Evolutionary conservation across 371 early-diverging fungal genomes (phyloP).

Genomic region (Rhizopus stolonifer): DNA sequence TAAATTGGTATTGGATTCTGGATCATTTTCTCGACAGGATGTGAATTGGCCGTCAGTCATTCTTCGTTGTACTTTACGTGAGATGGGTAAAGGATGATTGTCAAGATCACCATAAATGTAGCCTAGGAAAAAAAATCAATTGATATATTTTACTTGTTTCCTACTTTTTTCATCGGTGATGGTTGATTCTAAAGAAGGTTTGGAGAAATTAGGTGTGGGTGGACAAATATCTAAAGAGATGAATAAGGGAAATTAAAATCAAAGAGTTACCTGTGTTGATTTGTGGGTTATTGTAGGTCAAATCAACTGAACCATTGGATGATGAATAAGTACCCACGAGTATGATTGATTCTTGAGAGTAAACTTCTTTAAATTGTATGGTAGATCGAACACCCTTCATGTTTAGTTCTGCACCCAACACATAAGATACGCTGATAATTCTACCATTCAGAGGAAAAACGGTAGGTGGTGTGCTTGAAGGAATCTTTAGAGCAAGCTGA

Average conservation of each 20-base stretch:
- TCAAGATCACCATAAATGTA: background rate
- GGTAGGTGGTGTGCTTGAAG: conserved; percentile 11
- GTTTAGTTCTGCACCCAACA: conserved; percentile 14
- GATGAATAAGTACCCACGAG: conserved; percentile 15
- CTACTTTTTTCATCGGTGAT: background rate
- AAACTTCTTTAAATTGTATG: conserved; percentile 11
- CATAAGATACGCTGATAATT: conserved; percentile 17
- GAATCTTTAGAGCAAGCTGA: conserved; percentile 6
- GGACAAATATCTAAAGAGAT: no score
- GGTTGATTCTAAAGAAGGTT: background rate
- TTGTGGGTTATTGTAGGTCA: background rate
- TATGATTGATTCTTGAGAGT: conserved; percentile 14
- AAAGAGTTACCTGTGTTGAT: background rate
- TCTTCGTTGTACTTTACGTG: background rate
- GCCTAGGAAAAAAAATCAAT: background rate
- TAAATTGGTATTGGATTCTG: background rate
- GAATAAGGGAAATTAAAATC: background rate
- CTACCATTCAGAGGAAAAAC: conserved; percentile 19
- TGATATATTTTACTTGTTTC: background rate
- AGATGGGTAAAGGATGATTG: background rate
- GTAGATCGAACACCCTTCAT: conserved; percentile 17
- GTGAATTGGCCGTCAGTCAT: background rate
- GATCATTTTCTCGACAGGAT: background rate
- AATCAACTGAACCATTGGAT: background rate
- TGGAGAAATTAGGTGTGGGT: background rate